Evolutionary conservation across 257 asterid genomes (phyloP).

Genomic region (Verbena officinalis): DNA sequence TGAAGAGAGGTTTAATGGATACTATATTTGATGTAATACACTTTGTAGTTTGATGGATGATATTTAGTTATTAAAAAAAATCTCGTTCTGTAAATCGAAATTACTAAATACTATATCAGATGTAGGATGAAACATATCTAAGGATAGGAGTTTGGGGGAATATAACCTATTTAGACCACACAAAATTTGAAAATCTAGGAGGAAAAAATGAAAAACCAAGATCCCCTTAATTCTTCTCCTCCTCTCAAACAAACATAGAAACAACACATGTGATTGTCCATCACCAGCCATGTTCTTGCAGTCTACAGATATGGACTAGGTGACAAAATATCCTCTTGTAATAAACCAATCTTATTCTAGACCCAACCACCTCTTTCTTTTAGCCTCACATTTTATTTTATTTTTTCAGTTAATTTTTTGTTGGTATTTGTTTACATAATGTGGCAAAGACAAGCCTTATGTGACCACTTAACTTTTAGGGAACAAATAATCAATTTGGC

Average conservation of each 20-base stretch:
- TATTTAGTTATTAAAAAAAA: too few relatives aligned
- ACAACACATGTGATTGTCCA: slow-evolving; percentile 56
- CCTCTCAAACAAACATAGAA: slow-evolving; percentile 26
- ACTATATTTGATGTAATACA: too few relatives aligned
- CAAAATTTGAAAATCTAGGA: slow-evolving; percentile 14
- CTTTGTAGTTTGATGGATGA: too few relatives aligned
- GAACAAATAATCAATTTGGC: slow-evolving; percentile 28
- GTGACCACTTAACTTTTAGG: slow-evolving; percentile 35
- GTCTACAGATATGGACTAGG: slow-evolving; percentile 33
- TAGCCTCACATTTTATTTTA: slow-evolving; percentile 37
- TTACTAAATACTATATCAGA: too few relatives aligned
- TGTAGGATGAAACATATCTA: too few relatives aligned
- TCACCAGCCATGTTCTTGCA: slow-evolving; percentile 60
- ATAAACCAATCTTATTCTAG: slow-evolving; percentile 26
- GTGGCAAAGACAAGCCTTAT: slow-evolving; percentile 24
- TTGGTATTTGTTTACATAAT: slow-evolving; percentile 25
- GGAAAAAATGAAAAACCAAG: too few relatives aligned
- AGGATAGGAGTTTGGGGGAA: too few relatives aligned
- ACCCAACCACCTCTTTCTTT: slow-evolving; percentile 37
- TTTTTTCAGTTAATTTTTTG: slow-evolving; percentile 29
- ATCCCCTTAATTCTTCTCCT: too few relatives aligned
- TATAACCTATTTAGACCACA: slow-evolving; percentile 20
- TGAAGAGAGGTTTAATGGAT: too few relatives aligned
- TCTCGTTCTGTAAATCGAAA: too few relatives aligned
- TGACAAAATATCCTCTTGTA: slow-evolving; percentile 36